Evolutionary conservation across 1,284 basidiomycete species (phyloP), one percentile per base, ranked within the genome.

Genomic region (Serendipita sp.): DNA sequence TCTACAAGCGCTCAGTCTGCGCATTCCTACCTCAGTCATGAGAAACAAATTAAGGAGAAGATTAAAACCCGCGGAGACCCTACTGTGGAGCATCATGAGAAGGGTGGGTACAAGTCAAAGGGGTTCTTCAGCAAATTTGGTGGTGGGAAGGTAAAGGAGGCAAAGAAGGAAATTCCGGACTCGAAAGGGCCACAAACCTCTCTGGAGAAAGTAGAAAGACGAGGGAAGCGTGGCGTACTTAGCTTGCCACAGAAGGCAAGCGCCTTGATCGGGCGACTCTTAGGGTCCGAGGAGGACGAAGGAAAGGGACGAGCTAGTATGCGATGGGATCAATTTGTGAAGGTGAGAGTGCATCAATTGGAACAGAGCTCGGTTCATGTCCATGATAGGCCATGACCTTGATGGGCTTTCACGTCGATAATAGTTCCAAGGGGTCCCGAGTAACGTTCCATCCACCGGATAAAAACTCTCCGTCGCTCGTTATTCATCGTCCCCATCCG

Each of bases 81-180:
- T n/a, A 26, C 1, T 53, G 12, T 26, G 10, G 12, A n/a, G 15
- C 12, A 26, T 12, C 15, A 26, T n/a, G 26, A 53, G 49, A 26
- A 12, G 1, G 12, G 10, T 12, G 22, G 29, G 29, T 10, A 12
- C 15, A n/a, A 15, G 49, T 13, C 13, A 17, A 53, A 53, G 22
- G 49, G 49, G 12, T 53, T 53, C 49, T 53, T 53, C 49, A n/a
- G 15, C 49, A 53, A 53, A 26, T 53, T 53, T 53, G 26, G 15
- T 53, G 49, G 49, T 12, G 26, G 10, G 10, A 53, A 53, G 22
- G 49, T 15, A 10, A 53, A 53, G 49, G 49, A 12, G 10, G 49
- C 1, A 26, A 12, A 53, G 49, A 53, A 53, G 49, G 49, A 53
- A 26, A 44, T 22, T 22, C 22, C 22, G 22, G 22, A 22, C 22